Evolutionary conservation across 1,139 yeast genomes (phyloP).

Genomic region (Yamadazyma buinensis): DNA sequence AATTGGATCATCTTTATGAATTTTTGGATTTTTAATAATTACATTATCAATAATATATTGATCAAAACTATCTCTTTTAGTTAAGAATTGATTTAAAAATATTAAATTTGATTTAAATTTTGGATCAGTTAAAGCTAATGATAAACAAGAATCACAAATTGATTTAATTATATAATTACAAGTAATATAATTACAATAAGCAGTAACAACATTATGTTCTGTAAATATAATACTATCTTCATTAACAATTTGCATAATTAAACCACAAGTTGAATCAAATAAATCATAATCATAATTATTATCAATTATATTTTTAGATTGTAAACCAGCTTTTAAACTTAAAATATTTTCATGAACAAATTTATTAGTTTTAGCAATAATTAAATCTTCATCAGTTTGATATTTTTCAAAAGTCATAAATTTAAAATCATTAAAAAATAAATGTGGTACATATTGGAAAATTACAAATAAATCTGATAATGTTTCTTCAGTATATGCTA

Average conservation of each 20-base stretch:
- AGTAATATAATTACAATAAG: conserved; percentile 26
- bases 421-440: conserved; percentile 30
- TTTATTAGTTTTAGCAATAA: conserved; percentile 14
- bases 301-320: conserved; percentile 13
- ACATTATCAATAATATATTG: conserved; percentile 21
- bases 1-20: conserved; percentile 11
- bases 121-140: conserved; percentile 32
- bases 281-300: conserved; percentile 15
- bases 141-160: conserved; percentile 36
- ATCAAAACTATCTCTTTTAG: conserved; percentile 20
- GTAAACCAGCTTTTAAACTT: conserved; percentile 35
- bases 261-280: conserved; percentile 34
- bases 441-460: conserved; percentile 31
- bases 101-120: conserved; percentile 37
- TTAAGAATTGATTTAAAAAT: conserved; percentile 28
- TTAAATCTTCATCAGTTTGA: conserved; percentile 11
- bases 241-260: conserved; percentile 32
- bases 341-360: conserved; percentile 26
- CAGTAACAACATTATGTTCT: conserved; percentile 18
- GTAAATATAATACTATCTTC: conserved; percentile 15
- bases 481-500: conserved; percentile 25
- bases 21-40: conserved; percentile 16
- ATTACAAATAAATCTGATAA: conserved; percentile 35
- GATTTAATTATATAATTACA: conserved; percentile 33
- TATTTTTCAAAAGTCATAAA: conserved; percentile 20